Evolutionary conservation across 2,329 filamentous ascomycete genomes (phyloP).

Genomic region (Aspergillus pseudoviridinutans): DNA sequence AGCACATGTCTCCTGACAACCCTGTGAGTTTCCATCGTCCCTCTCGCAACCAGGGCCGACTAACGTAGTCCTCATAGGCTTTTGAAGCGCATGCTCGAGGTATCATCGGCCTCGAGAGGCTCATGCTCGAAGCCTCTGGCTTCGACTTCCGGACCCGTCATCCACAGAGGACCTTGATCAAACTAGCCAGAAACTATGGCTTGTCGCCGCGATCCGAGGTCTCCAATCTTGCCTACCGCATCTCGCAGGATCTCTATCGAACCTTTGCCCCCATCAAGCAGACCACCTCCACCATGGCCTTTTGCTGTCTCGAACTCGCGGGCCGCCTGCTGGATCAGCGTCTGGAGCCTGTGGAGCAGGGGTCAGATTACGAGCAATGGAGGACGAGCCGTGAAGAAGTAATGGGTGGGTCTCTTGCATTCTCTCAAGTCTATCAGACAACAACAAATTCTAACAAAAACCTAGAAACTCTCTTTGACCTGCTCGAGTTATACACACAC

Average conservation of each 20-base stretch:
- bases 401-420: slow-evolving; percentile 39
- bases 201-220: slow-evolving; percentile 53
- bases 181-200: slow-evolving; percentile 63
- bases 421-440: slow-evolving; percentile 38
- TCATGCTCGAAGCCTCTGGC: slow-evolving; percentile 86
- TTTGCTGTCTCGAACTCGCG: slow-evolving; percentile 77
- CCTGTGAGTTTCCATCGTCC: slow-evolving; percentile 52
- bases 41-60: neutral
- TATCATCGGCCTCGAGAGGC: slow-evolving; percentile 83
- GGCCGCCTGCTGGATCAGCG: slow-evolving; percentile 61
- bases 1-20: slow-evolving; percentile 74
- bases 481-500: slow-evolving; percentile 89
- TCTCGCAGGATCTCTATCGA: slow-evolving; percentile 85
- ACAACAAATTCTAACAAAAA: slow-evolving; percentile 22
- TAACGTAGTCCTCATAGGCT: slow-evolving; percentile 46
- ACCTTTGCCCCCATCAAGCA: slow-evolving; percentile 92
- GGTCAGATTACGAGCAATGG: slow-evolving; percentile 48
- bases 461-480: slow-evolving; percentile 77
- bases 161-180: slow-evolving; percentile 79
- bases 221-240: slow-evolving; percentile 68
- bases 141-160: slow-evolving; percentile 93
- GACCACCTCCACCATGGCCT: slow-evolving; percentile 76
- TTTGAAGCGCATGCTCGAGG: slow-evolving; percentile 76
- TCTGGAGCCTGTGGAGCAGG: slow-evolving; percentile 47
- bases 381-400: slow-evolving; percentile 45